These are phyloP conservation scores for Diaporthe nobilis DNA, from an alignment of 2,329 filamentous ascomycete genomes.

Conservation along the genomic window DNA sequence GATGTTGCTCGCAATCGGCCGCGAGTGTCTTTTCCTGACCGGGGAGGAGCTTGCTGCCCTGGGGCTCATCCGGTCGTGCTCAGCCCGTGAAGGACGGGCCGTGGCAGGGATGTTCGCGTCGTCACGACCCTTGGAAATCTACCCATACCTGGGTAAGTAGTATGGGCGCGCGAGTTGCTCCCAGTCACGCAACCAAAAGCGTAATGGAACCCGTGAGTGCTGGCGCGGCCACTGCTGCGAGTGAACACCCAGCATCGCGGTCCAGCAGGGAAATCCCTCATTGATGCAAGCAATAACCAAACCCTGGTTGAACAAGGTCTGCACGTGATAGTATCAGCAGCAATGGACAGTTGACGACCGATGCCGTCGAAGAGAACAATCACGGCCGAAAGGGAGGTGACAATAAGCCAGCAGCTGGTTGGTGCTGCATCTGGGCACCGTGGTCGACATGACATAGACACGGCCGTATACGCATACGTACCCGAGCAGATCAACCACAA, in stretches of 20 bases:
- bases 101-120: conserved; percentile 16
- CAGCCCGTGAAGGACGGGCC: conserved; percentile 19
- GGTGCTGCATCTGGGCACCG: neutral
- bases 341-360: neutral
- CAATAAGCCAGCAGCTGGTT: neutral
- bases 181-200: neutral
- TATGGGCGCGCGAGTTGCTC: conserved; percentile 10
- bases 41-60: conserved; percentile 12
- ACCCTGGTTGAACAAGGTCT: neutral
- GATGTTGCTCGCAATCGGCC: neutral
- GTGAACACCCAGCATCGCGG: neutral
- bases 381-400: neutral
- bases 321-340: neutral
- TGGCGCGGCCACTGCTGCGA: conserved; percentile 11
- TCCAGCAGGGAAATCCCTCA: neutral
- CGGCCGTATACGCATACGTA: neutral
- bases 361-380: neutral
- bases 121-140: conserved; percentile 12
- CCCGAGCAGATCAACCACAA: neutral
- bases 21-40: neutral
- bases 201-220: neutral
- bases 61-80: neutral
- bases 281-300: neutral
- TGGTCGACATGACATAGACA: neutral
- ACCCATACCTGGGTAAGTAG: neutral